These are phyloP conservation scores for Moesziomyces globuligerus DNA, from an alignment of 1,284 basidiomycete genomes.

Conservation along the genomic window DNA sequence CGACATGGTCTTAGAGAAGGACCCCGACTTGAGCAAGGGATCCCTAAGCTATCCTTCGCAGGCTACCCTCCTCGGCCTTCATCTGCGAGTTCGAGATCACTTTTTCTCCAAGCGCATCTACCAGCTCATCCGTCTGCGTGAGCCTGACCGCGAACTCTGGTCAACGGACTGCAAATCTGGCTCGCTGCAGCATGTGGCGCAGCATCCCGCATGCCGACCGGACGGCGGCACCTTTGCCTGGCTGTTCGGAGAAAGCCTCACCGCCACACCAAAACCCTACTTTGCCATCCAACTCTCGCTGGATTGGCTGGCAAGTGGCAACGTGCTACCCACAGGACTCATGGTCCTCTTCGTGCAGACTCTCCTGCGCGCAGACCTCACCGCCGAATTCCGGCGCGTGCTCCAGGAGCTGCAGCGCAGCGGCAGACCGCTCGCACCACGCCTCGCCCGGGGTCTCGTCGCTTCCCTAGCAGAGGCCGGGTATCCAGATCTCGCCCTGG, in stretches of 20 bases:
- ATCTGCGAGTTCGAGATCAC: conserved; percentile 34
- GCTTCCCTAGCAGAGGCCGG: conserved; percentile 38
- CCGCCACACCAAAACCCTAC: conserved; percentile 1
- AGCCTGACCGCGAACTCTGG: conserved; percentile 27
- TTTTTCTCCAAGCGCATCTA: conserved; percentile 37
- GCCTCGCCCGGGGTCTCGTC: conserved; percentile 31
- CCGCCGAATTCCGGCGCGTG: conserved; percentile 21
- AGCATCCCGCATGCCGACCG: conserved; percentile 22
- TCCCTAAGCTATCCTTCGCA: conserved; percentile 20
- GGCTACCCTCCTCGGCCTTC: conserved; percentile 39
- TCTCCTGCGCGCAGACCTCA: conserved; percentile 20
- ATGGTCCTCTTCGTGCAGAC: conserved; percentile 20
- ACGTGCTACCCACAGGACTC: conserved; percentile 17
- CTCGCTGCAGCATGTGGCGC: conserved; percentile 7
- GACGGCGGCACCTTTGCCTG: conserved; percentile 31
- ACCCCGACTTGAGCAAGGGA: conserved; percentile 28
- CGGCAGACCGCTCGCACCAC: conserved; percentile 15
- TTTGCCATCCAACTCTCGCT: conserved; percentile 41
- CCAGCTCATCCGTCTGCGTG: conserved; percentile 25
- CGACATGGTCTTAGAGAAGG: conserved; percentile 19
- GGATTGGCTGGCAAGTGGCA: conserved; percentile 47
- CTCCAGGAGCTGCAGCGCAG: conserved; percentile 26
- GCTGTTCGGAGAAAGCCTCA: conserved; percentile 31
- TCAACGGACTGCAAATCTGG: conserved; percentile 5
- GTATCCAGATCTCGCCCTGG: conserved; percentile 30